Base-by-base conservation (phyloP, 2,329 filamentous ascomycete genomes). In the Xylaria arbuscula region DNA sequence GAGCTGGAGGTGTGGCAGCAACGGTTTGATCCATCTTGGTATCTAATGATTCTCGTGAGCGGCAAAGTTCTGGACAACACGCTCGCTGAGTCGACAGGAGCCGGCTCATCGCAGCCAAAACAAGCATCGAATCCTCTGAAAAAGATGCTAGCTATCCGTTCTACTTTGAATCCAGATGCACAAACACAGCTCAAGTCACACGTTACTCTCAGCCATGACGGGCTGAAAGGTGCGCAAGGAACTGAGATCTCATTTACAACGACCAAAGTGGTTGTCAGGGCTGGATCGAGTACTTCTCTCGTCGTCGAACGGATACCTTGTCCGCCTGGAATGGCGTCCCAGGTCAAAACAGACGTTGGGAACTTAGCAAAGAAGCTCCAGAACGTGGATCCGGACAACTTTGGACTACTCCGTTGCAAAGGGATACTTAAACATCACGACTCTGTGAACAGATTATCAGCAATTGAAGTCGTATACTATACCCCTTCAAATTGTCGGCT, bases 1-100 rank as follows among this genome's bases (percentile, higher is more conserved):
- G 60, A 64, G 34, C 48, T 67, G 13, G 65, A 67, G 36, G 45
- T 32, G 47, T 67, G 60, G 65, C 55, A 59, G 40, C 54, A 64
- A 45, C 54, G 48, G 17, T 67, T 67, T 10, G 65, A 67, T 28
- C 61, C 65, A 28, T 56, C 48, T 40, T 67, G 61, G 65, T 67
- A 55, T 56, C 65, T 67, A 8, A 64, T 67, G 60, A 67, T 64
- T n/a, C 55, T 60, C 13, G 10, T 67, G 1, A 60, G 54, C 17
- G 59, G 51, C 28, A 63, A 53, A 22, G 48, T 64, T 13, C 17
- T 67, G 8, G 65, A 67, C 59, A 47, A 47, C 40, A 34, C 42
- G 8, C 42, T 66, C 7, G 34, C 40, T 15, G 51, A 66, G 32
- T 62, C 42, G 42, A 42, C 17, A 6, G 17, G 13, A 11, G n/a